phyloP scores from a whole-genome alignment of 2,329 filamentous ascomycete species.

The Magnaporthales sp. region DNA sequence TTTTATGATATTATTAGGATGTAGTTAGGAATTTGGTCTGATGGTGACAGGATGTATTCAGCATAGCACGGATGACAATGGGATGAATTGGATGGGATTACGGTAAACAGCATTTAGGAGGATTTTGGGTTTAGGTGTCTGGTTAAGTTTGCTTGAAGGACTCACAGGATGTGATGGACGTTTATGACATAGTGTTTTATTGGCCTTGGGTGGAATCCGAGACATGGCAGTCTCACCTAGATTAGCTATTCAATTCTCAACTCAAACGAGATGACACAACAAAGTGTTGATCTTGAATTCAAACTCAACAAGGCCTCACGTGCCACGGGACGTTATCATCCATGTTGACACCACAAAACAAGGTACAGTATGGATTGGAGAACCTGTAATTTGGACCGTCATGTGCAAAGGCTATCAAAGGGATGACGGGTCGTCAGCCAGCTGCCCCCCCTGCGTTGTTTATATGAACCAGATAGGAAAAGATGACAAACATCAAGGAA shows the following conservation, averaged over 20 bases:
- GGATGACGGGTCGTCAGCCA: background rate
- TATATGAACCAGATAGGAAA: no score
- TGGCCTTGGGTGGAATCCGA: background rate
- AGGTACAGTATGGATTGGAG: no score
- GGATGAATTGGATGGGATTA: background rate
- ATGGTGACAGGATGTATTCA: background rate
- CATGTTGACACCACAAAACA: background rate
- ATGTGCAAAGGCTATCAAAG: background rate
- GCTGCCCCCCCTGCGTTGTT: background rate
- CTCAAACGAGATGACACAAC: background rate
- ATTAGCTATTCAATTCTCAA: background rate
- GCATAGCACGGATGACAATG: background rate
- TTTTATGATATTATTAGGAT: background rate
- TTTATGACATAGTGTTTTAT: background rate
- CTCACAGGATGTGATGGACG: background rate
- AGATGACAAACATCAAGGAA: no score
- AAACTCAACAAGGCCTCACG: background rate
- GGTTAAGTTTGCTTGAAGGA: background rate
- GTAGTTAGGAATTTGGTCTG: background rate
- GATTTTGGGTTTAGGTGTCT: background rate
- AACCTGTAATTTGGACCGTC: background rate
- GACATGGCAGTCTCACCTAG: background rate
- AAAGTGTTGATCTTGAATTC: background rate
- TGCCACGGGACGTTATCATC: background rate
- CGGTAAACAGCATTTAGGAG: background rate